Base-by-base conservation (phyloP, 2,329 filamentous ascomycete species). In the Leptographium radiaticola region DNA sequence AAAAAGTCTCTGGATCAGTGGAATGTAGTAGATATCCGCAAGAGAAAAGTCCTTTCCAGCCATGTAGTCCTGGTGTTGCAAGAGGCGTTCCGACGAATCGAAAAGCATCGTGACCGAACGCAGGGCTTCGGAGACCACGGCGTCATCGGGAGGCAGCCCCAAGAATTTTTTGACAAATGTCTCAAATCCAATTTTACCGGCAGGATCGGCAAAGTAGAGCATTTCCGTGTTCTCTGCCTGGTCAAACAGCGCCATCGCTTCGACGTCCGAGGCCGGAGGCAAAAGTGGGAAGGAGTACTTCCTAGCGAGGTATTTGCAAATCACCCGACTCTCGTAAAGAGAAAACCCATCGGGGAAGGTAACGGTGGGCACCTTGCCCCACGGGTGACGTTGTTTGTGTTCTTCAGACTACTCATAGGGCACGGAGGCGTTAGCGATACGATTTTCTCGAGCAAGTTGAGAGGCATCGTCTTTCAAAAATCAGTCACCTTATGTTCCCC, bases 1-100 rank as follows among this genome's bases (percentile, higher is more conserved):
- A 55, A 73, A 68, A 55, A 74, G 65, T 57, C 69, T 69, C 54
- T 67, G 65, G 16, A 74, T 64, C 56, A 71, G 57, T 6, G 71
- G 71, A 59, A 75, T 70, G 57, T 75, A 75, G 63, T 70, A 71
- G 58, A 75, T 71, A 61, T 75, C 72, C 42, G 63, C 61, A 13
- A 75, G 67, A 36, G 67, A 70, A 57, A 73, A 75, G 12, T 66
- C 55, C 6, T 67, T 61, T 52, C 72, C 72, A 46, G 70, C 71
- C 70, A 74, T 72, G 61, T 71, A 74, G 16, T 68, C 62, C 36
- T 62, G 65, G 2, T 67, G 33, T n/a, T 67, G 63, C 55, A 74
- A 62, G 34, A 69, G 60, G 47, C 60, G 54, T 59, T 73, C 71
- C 49, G 66, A 67, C 30, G 72, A 62, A 57, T 74, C 70, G 56